A percentile compares a stretch with the other conserved stretches of the same genome.
These are phyloP conservation scores for Raffaelea albimanens DNA, from an alignment of 2,329 filamentous ascomycete genomes.

Conservation along the genomic window DNA sequence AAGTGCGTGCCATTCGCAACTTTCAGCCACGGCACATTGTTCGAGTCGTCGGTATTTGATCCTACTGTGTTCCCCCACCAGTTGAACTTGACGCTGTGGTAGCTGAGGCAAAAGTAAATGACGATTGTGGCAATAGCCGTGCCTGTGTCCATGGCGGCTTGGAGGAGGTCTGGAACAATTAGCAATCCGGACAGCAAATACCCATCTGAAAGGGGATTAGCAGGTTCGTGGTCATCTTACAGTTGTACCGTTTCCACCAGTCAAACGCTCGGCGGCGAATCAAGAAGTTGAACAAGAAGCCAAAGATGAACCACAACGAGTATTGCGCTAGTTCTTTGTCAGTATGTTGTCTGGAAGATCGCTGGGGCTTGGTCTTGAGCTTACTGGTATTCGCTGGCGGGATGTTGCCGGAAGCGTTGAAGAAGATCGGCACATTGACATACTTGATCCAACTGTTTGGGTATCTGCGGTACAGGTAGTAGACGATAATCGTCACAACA, in stretches of 20 bases:
- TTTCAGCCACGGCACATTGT: constrained; percentile 1
- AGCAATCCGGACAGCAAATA: not conserved
- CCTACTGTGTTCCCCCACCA: constrained; percentile 40
- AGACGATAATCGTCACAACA: constrained; percentile 6
- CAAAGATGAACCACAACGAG: constrained; percentile 24
- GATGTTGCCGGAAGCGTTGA: constrained; percentile 9
- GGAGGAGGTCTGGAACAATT: constrained; percentile 4
- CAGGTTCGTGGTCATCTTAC: no score
- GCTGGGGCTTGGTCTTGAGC: no score
- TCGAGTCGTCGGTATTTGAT: constrained; percentile 3
- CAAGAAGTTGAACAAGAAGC: constrained; percentile 50
- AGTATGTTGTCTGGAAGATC: not conserved
- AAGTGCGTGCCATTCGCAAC: constrained; percentile 1
- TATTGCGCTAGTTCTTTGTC: constrained; percentile 6
- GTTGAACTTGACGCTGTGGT: constrained; percentile 23
- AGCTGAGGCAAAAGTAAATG: constrained; percentile 38
- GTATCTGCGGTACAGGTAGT: constrained; percentile 2
- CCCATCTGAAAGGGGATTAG: no score
- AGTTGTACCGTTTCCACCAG: constrained; percentile 11
- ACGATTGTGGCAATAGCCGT: constrained; percentile 44
- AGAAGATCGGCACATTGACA: constrained; percentile 10
- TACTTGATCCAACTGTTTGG: constrained; percentile 8
- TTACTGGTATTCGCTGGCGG: constrained; percentile 9
- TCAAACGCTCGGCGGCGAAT: constrained; percentile 49
- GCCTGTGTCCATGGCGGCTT: constrained; percentile 21